Evolutionary conservation across 345 rosid species (phyloP).

Genomic region (Fremontodendron californicum): DNA sequence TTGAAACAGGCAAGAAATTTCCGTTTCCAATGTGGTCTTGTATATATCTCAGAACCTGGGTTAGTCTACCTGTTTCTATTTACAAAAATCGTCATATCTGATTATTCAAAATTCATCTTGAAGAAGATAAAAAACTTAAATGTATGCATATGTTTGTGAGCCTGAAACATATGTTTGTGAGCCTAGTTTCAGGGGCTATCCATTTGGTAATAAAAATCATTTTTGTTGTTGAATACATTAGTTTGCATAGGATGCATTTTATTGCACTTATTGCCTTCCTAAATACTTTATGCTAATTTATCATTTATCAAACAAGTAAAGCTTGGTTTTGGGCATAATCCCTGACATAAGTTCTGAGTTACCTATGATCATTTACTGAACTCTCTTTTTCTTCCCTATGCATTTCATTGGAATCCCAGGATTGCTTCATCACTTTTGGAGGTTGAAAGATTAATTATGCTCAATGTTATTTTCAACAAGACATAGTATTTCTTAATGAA

Average conservation of each 20-base stretch:
- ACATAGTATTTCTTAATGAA: background rate
- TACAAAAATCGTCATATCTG: background rate
- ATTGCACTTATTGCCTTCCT: background rate
- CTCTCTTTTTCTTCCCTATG: background rate
- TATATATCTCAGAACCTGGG: slow-evolving; percentile 94
- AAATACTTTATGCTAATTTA: slow-evolving; percentile 4
- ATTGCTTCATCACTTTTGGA: background rate
- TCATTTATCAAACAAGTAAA: background rate
- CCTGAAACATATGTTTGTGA: too few relatives aligned
- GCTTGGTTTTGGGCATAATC: background rate
- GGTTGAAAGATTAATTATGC: slow-evolving; percentile 5
- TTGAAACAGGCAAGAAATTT: slow-evolving; percentile 88
- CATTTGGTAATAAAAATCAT: background rate
- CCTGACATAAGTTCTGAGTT: background rate
- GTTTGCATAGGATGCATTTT: background rate
- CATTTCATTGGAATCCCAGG: too few relatives aligned
- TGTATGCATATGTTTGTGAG: background rate
- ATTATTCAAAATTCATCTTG: background rate
- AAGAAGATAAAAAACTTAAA: background rate
- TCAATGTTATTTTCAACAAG: background rate
- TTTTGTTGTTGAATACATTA: background rate
- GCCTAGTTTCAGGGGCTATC: background rate
- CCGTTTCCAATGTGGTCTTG: slow-evolving; percentile 81
- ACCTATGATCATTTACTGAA: background rate
- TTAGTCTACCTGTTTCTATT: slow-evolving; percentile 29